These are phyloP conservation scores for Kodamaea laetipori DNA, from an alignment of 805 yeast genomes.

Conservation along the genomic window DNA sequence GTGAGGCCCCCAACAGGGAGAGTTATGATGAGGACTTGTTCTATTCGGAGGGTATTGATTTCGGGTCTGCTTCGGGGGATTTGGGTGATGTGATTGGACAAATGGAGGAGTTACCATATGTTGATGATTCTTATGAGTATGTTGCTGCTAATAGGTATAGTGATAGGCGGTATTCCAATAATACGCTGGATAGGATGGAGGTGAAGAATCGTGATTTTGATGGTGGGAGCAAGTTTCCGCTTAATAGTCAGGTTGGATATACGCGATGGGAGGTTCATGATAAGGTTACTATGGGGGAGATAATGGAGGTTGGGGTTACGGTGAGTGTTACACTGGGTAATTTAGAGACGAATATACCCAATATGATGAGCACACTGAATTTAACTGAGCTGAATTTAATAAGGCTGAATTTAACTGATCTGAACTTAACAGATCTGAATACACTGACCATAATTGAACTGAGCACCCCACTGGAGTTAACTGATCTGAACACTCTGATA, in stretches of 20 bases:
- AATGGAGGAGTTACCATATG: not conserved
- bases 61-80: constrained; percentile 11
- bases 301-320: too few relatives aligned
- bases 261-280: constrained; percentile 34
- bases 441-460: too few relatives aligned
- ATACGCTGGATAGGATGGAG: constrained; percentile 10
- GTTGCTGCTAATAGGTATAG: constrained; percentile 14
- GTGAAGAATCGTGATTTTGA: not conserved
- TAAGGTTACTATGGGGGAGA: constrained; percentile 16
- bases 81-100: not conserved
- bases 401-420: too few relatives aligned
- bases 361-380: too few relatives aligned
- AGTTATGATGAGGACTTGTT: constrained; percentile 16
- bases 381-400: too few relatives aligned
- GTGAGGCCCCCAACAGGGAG: not conserved
- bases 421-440: too few relatives aligned
- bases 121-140: constrained; percentile 15
- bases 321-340: too few relatives aligned
- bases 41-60: constrained; percentile 12
- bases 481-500: too few relatives aligned
- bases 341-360: too few relatives aligned
- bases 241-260: constrained; percentile 32
- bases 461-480: too few relatives aligned
- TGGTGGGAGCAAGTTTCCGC: constrained; percentile 18
- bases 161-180: constrained; percentile 19